Conservation (phyloP, 257 asterid genomes). For the Plantago major region DNA sequence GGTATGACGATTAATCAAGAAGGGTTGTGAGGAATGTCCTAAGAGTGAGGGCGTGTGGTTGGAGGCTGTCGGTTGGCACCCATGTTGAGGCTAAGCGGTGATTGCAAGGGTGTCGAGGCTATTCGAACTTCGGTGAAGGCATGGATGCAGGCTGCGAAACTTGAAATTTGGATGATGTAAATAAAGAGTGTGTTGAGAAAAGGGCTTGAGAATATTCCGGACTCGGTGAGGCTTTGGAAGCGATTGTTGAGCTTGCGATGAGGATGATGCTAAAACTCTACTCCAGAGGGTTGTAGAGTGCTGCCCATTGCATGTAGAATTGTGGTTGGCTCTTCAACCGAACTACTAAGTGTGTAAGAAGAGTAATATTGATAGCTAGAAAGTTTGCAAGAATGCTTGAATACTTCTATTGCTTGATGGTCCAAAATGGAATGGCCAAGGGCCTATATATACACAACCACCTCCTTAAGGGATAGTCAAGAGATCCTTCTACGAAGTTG, state of each 20-base stretch:
- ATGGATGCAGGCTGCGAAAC: constrained; percentile 90
- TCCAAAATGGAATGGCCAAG: too few relatives aligned
- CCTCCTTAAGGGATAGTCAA: too few relatives aligned
- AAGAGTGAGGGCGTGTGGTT: constrained; percentile 90
- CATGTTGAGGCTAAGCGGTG: constrained; percentile 76
- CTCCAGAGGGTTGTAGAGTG: constrained; percentile 84
- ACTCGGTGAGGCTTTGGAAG: constrained; percentile 91
- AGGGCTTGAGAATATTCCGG: constrained; percentile 81
- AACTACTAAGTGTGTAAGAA: too few relatives aligned
- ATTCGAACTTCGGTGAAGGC: constrained; percentile 82
- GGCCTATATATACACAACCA: too few relatives aligned
- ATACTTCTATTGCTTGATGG: too few relatives aligned
- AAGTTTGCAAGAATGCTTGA: too few relatives aligned
- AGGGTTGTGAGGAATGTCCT: constrained; percentile 86
- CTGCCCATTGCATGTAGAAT: constrained; percentile 61
- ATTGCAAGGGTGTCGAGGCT: constrained; percentile 75
- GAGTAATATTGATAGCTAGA: too few relatives aligned
- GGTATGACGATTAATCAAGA: constrained; percentile 64
- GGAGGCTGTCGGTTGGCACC: constrained; percentile 88
- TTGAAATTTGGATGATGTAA: constrained; percentile 66
- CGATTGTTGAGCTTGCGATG: constrained; percentile 84
- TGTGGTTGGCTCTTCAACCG: constrained; percentile 93
- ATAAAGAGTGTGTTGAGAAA: constrained; percentile 74
- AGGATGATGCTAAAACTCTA: constrained; percentile 69
- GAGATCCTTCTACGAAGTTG: too few relatives aligned